Percentiles rank a stretch among this genome's conserved stretches.
phyloP scores from a whole-genome alignment of 306 rosid genomes.

The Glycine tomentella region DNA sequence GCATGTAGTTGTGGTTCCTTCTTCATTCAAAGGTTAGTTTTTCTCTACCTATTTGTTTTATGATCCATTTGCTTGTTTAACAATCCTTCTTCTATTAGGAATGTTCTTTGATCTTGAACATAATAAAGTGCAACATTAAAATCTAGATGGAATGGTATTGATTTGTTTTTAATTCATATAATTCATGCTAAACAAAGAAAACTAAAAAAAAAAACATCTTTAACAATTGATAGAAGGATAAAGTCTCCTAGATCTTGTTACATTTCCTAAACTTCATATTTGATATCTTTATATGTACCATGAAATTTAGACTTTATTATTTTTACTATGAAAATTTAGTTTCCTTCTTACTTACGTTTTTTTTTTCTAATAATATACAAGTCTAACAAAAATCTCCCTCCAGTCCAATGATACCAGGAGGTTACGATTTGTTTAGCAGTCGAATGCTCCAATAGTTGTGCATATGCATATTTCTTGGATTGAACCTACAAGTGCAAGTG shows the following conservation, averaged over 20 bases:
- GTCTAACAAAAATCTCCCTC: background rate
- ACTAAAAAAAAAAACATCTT: background rate
- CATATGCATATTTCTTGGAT: too few relatives aligned
- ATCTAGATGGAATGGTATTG: background rate
- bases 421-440: background rate
- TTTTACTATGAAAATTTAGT: background rate
- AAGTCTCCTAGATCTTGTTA: background rate
- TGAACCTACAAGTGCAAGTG: too few relatives aligned
- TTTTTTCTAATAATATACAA: background rate
- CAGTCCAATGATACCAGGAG: background rate
- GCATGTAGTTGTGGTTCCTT: constrained; percentile 78
- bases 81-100: too few relatives aligned
- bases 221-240: background rate
- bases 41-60: background rate
- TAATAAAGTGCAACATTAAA: too few relatives aligned
- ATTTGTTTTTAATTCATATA: background rate
- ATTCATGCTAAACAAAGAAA: background rate
- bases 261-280: background rate
- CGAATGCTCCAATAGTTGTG: too few relatives aligned
- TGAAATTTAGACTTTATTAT: background rate
- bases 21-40: constrained; percentile 50
- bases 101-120: background rate
- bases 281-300: background rate
- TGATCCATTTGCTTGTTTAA: background rate
- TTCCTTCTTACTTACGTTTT: constrained; percentile 1